Base-by-base conservation (phyloP, 1,284 basidiomycete species). In the Leccinum solheimii region DNA sequence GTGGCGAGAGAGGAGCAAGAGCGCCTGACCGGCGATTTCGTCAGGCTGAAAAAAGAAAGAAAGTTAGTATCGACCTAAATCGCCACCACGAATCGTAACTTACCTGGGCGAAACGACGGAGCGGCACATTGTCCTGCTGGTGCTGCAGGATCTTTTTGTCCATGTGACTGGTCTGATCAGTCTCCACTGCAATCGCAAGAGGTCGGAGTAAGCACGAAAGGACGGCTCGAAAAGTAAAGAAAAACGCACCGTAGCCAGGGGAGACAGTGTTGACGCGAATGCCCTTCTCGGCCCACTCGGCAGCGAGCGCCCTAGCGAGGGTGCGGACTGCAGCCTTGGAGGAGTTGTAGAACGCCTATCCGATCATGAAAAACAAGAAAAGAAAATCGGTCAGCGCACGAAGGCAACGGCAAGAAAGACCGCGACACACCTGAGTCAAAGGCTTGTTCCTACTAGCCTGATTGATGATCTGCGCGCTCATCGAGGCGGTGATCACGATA, bases 181-280 rank as follows among this genome's bases (percentile, higher is more conserved):
- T 79, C 2, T 73, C 63, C 36, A 79, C 76, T 76, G 66, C 3
- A 60, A 57, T 53, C 2, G 0, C 2, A 45, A 4, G 8, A 16
- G 13, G 0, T 54, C 2, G 53, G 38, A 30, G 38, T 65, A 40
- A 64, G 67, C 64, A 62, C 59, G 56, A 7, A 26, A 23, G 55
- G 1, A 34, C 13, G 26, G 21, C 21, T 21, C 21, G n/a, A 2
- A 3, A 19, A 13, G n/a, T 3, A 11, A 6, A 10, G 13, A 48
- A 16, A 1, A 26, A 49, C 59, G 27, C 59, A 82, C 84, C 83
- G 55, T 87, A 87, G 55, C 86, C 86, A 1, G 86, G 85, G 23
- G 82, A 83, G 19, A 88, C 63, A 0, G 81, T 79, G 69, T 89
- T 89, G 13, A 88, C 84, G 11, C 86, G 79, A 57, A 88, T 87